Evolutionary conservation across 2,329 filamentous ascomycete genomes (phyloP), one percentile per base, ranked within the genome.

Genomic region (Claviceps quebecensis): DNA sequence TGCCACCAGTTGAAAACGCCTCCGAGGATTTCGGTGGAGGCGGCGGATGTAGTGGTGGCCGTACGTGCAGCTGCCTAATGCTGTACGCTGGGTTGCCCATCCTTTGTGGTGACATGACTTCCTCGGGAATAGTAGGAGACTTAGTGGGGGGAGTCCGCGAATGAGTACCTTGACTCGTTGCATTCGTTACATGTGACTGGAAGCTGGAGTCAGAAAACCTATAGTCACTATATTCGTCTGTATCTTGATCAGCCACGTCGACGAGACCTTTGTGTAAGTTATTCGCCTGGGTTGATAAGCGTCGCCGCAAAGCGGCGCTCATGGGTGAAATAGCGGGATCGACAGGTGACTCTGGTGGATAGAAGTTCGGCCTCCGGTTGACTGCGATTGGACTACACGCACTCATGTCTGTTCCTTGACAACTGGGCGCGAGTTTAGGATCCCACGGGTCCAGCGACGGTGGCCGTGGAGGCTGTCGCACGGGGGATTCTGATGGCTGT

Each of bases 371-470:
- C 22, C 61, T 54, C 26, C 62, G 57, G 45, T 61, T 56, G 14
- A 59, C 57, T 14, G 11, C 45, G 22, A 22, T 8, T 47, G n/a
- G 11, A 7, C 47, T 45, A 37, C 61, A 57, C 8, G 57, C 59
- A 17, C 55, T 45, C 36, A 55, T 54, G 2, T 56, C 56, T 3
- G 49, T 55, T 36, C 63, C 59, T 5, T 54, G 53, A n/a, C 49
- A 52, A 16, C 49, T 50, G 17, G 58, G 59, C 17, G 57, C 54
- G 34, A 53, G 53, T 22, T 62, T 60, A 38, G 67, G 57, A 52
- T 72, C 67, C 72, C 71, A 74, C 6, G 71, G 71, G 49, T 72
- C 69, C 11, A 63, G 54, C 6, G 68, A 69, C 9, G 71, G 69
- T 2, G 69, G 70, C n/a, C 58, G 55, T 5, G 64, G 62, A 1